Percentiles rank a stretch among this genome's conserved stretches.
These are phyloP conservation scores for Cyanidium caldarium DNA, from an alignment of 23 red algal genomes.

Conservation along the genomic window DNA sequence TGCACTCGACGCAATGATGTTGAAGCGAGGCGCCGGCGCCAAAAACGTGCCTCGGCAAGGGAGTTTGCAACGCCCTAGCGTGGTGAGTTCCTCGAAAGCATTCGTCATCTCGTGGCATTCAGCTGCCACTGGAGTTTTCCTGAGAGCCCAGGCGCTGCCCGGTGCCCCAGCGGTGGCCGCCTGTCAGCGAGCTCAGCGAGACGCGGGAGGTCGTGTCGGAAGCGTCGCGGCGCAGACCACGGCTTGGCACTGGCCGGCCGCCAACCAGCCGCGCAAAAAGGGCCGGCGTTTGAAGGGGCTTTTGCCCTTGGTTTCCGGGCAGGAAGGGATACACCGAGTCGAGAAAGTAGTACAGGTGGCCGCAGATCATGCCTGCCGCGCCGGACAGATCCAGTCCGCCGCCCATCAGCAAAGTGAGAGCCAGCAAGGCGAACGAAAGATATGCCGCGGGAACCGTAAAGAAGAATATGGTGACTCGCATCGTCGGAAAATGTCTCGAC, in stretches of 20 bases:
- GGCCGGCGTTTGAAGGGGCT: neutral
- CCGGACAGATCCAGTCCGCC: conserved; percentile 15
- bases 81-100: too few species aligned
- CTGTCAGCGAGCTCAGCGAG: neutral
- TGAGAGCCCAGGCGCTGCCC: neutral
- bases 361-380: conserved; percentile 42
- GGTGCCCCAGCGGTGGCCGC: neutral
- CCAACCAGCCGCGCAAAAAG: neutral
- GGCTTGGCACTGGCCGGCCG: neutral
- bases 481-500: conserved; percentile 33
- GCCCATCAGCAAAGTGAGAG: conserved; percentile 31
- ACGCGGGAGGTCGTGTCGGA: neutral
- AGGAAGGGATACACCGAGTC: conserved; percentile 72
- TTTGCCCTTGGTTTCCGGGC: neutral
- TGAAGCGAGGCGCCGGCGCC: too few species aligned
- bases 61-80: too few species aligned
- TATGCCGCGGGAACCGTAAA: conserved; percentile 68
- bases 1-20: too few species aligned
- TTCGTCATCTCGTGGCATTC: too few species aligned
- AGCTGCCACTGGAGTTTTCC: too few species aligned
- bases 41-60: too few species aligned
- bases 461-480: conserved; percentile 59
- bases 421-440: conserved; percentile 45
- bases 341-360: conserved; percentile 86
- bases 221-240: neutral